A percentile compares a stretch with the other conserved stretches of the same genome.
Evolutionary conservation across 1,139 yeast species (phyloP).

Genomic region (Petasospora fabianii): DNA sequence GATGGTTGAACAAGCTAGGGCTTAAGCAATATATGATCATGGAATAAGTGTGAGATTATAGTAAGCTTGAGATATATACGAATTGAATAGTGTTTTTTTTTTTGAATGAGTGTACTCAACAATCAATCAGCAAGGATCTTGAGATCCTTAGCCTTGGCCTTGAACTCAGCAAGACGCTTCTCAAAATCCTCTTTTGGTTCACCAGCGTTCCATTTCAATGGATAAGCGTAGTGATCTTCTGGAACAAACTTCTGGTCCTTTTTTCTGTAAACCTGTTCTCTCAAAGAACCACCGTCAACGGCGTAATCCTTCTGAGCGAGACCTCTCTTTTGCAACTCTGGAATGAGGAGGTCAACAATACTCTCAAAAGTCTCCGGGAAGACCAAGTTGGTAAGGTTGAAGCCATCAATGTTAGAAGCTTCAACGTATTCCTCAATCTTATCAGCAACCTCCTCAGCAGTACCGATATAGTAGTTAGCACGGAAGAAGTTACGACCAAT

Average conservation of each 20-base stretch:
- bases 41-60: too few species aligned
- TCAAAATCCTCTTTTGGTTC: slow-evolving; percentile 15
- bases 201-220: slow-evolving; percentile 15
- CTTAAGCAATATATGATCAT: too few species aligned
- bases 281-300: slow-evolving; percentile 15
- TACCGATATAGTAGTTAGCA: slow-evolving; percentile 14
- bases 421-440: slow-evolving; percentile 16
- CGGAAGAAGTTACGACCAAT: slow-evolving; percentile 13
- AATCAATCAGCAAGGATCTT: slow-evolving; percentile 13
- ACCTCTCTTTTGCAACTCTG: slow-evolving; percentile 16
- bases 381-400: slow-evolving; percentile 23
- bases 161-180: slow-evolving; percentile 10
- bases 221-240: slow-evolving; percentile 16
- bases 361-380: slow-evolving; percentile 16
- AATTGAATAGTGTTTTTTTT: too few species aligned
- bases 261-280: slow-evolving; percentile 12
- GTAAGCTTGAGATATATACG: too few species aligned
- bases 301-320: slow-evolving; percentile 15
- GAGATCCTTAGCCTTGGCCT: slow-evolving; percentile 9
- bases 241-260: slow-evolving; percentile 12
- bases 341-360: slow-evolving; percentile 13
- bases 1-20: too few species aligned
- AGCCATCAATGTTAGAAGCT: slow-evolving; percentile 13
- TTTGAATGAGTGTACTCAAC: too few species aligned
- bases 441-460: slow-evolving; percentile 17